A percentile compares a stretch with the other conserved stretches of the same genome.
These are phyloP conservation scores for Barnettozyma botsteinii DNA, from an alignment of 805 yeast genomes.

Conservation along the genomic window DNA sequence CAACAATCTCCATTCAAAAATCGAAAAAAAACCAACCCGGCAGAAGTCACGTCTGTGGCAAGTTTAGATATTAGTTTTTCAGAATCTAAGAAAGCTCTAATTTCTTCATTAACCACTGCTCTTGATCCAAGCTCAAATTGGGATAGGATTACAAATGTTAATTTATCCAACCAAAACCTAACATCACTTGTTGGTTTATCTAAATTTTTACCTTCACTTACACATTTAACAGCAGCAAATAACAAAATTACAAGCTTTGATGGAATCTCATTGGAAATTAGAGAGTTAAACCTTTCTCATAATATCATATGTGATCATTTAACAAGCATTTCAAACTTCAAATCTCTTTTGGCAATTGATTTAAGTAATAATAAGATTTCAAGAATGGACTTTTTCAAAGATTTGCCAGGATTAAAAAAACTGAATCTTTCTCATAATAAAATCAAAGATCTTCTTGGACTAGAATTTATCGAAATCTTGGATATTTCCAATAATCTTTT, in stretches of 20 bases:
- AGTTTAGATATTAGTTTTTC: conserved; percentile 37
- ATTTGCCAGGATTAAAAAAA: conserved; percentile 21
- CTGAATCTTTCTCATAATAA: conserved; percentile 30
- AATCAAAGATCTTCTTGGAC: conserved; percentile 23
- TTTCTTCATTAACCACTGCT: conserved; percentile 37
- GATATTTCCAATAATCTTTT: conserved; percentile 33
- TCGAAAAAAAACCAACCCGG: conserved; percentile 30
- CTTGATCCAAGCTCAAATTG: conserved; percentile 33
- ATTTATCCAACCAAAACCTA: conserved; percentile 30
- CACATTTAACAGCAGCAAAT: conserved; percentile 8
- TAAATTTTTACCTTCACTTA: conserved; percentile 34
- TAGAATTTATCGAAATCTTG: conserved; percentile 28
- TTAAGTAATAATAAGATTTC: conserved; percentile 36
- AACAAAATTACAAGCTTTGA: conserved; percentile 21
- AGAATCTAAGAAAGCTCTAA: conserved; percentile 35
- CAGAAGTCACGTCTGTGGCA: conserved; percentile 13
- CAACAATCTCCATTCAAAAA: conserved; percentile 37
- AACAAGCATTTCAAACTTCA: conserved; percentile 13
- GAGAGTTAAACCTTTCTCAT: conserved; percentile 10
- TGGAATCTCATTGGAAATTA: conserved; percentile 17
- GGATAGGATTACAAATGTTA: conserved; percentile 33
- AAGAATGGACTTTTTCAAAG: conserved; percentile 26
- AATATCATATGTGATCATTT: conserved; percentile 21
- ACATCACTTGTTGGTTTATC: conserved; percentile 36
- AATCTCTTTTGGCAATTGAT: conserved; percentile 28